Evolutionary conservation across 2,329 filamentous ascomycete species (phyloP).

Genomic region (Nemania sp.): DNA sequence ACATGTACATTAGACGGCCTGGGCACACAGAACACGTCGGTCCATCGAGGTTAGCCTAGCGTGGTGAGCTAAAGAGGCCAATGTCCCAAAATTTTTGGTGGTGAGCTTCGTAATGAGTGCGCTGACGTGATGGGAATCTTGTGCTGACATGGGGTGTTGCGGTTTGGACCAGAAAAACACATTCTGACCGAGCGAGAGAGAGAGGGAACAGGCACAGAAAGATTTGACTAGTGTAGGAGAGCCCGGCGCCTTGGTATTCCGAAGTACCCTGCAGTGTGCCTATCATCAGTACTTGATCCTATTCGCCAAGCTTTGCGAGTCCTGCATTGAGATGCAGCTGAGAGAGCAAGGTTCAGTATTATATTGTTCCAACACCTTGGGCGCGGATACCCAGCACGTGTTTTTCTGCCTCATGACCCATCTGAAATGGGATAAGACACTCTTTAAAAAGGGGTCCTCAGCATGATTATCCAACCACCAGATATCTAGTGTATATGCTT

Average conservation of each 20-base stretch:
- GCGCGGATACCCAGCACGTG: slow-evolving; percentile 17
- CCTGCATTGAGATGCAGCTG: slow-evolving; percentile 18
- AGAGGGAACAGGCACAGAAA: slow-evolving; percentile 1
- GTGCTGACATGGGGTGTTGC: slow-evolving; percentile 12
- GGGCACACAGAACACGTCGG: neutral
- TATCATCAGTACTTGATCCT: slow-evolving; percentile 5
- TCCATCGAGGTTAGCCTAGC: neutral
- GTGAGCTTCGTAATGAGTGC: slow-evolving; percentile 15
- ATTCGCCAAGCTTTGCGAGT: slow-evolving; percentile 24
- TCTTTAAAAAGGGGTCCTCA: no score
- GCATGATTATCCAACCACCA: no score
- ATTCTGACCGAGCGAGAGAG: neutral
- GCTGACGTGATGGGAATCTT: neutral
- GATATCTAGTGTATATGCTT: no score
- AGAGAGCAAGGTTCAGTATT: slow-evolving; percentile 1
- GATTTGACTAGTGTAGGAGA: slow-evolving; percentile 1
- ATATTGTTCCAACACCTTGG: slow-evolving; percentile 14
- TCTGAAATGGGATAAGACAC: neutral
- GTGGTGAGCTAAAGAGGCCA: no score
- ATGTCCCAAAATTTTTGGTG: neutral
- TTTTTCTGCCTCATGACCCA: neutral
- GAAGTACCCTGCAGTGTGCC: slow-evolving; percentile 21
- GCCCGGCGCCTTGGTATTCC: slow-evolving; percentile 23
- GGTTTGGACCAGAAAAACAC: slow-evolving; percentile 1
- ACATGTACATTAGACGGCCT: neutral